Evolutionary conservation across 1,284 basidiomycete species (phyloP).

Genomic region (Cystobasidium pallidum): DNA sequence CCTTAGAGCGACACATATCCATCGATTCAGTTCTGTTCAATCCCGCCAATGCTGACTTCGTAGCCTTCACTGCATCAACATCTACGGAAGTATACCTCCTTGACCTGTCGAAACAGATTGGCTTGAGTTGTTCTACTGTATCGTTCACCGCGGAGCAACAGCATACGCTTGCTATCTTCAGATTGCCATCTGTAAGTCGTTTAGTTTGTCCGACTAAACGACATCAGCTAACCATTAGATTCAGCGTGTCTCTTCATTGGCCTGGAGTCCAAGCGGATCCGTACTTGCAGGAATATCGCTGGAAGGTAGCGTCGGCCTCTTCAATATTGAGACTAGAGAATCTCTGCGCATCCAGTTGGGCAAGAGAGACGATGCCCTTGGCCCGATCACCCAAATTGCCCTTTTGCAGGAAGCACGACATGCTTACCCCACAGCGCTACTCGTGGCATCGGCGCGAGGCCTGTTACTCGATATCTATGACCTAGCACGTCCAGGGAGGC

Average conservation of each 20-base stretch:
- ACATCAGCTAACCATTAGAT: background rate
- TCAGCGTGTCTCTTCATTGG: background rate
- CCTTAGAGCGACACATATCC: background rate
- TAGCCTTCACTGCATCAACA: background rate
- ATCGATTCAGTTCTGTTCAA: constrained; percentile 5
- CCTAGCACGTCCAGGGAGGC: background rate
- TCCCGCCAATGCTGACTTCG: background rate
- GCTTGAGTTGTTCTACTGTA: background rate
- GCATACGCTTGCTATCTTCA: background rate
- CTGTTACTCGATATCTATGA: background rate
- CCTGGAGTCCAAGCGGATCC: background rate
- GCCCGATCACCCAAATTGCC: background rate
- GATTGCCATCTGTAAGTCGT: background rate
- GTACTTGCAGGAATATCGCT: background rate
- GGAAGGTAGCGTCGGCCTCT: background rate
- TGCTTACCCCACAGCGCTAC: background rate
- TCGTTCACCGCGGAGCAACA: no score
- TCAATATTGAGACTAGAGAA: no score
- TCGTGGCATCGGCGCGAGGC: background rate
- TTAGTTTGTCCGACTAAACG: background rate
- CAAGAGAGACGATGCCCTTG: background rate
- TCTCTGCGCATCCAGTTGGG: background rate
- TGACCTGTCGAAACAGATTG: background rate
- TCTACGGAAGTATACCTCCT: constrained; percentile 2
- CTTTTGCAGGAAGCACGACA: background rate